These are phyloP conservation scores for Kalanchoe fedtschenkoi DNA, from an alignment of 164 flowering plant genomes.

Conservation along the genomic window DNA sequence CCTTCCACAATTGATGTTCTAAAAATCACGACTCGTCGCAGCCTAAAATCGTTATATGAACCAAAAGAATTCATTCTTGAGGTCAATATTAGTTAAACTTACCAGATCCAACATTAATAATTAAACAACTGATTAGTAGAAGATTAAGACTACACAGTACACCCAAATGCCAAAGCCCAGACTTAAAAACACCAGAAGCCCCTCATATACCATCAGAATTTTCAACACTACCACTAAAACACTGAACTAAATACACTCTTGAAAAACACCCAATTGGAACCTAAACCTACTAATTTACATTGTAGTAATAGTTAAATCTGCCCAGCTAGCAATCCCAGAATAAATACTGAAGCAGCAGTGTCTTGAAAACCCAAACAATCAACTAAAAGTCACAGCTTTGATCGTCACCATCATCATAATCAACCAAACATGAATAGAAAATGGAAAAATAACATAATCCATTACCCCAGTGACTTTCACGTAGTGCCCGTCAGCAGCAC, in stretches of 20 bases:
- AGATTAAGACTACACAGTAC: too few relatives aligned
- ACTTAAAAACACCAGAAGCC: too few relatives aligned
- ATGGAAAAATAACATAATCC: not conserved
- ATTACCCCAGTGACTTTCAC: conserved; percentile 98
- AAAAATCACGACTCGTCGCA: not conserved
- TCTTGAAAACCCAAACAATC: too few relatives aligned
- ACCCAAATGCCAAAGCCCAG: too few relatives aligned
- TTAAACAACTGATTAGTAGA: too few relatives aligned
- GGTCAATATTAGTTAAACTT: not conserved
- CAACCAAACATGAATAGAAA: not conserved
- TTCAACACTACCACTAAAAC: too few relatives aligned
- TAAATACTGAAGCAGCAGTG: too few relatives aligned
- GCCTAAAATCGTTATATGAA: not conserved
- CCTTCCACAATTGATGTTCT: not conserved
- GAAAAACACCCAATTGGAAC: not conserved
- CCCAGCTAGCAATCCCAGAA: too few relatives aligned
- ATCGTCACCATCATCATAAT: not conserved
- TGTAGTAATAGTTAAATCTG: too few relatives aligned
- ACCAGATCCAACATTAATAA: too few relatives aligned
- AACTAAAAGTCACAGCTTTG: too few relatives aligned
- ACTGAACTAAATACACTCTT: not conserved
- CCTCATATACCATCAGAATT: too few relatives aligned
- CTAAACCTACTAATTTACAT: not conserved
- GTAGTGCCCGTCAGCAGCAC: conserved; percentile 77
- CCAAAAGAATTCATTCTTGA: not conserved